Base-by-base conservation (phyloP, 257 asterid species). In the Solanum lycopersicoides region DNA sequence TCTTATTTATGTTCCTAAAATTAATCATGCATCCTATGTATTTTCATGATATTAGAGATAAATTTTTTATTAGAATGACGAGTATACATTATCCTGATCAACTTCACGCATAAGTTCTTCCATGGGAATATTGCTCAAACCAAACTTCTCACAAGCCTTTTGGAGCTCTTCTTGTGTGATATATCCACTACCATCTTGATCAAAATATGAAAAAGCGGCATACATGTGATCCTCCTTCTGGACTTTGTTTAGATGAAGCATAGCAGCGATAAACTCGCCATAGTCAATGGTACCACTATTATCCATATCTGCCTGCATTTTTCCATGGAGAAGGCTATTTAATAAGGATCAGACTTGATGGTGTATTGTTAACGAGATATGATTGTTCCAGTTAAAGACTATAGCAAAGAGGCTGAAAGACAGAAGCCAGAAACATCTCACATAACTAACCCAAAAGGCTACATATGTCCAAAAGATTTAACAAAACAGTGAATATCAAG, bases 201-300 rank as follows among this genome's bases (percentile, higher is more conserved):
- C 94, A 35, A 92, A 92, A 86, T 90, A 92, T 47, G 92, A 89
- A 85, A 92, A 92, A 12, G 94, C 94, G 50, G 93, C 92, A 66
- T 56, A 92, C 87, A 92, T 69, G 59, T 92, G 94, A 85, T 92
- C 93, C 87, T 92, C 92, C 53, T 90, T 89, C 86, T 92, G 90
- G 53, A 89, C 75, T 90, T 92, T 92, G 90, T 92, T 90, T 39
- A 90, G 83, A 86, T 92, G 91, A 65, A 92, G 91, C 94, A 92
- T 92, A 60, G 93, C 94, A 35, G 94, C 91, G 6, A 90, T 91
- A 56, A 92, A 92, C 88, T 92, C 94, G 0, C 89, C 89, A 39
- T 92, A 92, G 84, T 92, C 94, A 68, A 92, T 92, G 76, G 94
- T 92, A 6, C 94, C 93, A 71, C 90, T 92, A 18, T 90, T 92